Evolutionary conservation across 2,329 filamentous ascomycete species (phyloP), one percentile per base, ranked within the genome.

Genomic region (Phialophora macrospora): DNA sequence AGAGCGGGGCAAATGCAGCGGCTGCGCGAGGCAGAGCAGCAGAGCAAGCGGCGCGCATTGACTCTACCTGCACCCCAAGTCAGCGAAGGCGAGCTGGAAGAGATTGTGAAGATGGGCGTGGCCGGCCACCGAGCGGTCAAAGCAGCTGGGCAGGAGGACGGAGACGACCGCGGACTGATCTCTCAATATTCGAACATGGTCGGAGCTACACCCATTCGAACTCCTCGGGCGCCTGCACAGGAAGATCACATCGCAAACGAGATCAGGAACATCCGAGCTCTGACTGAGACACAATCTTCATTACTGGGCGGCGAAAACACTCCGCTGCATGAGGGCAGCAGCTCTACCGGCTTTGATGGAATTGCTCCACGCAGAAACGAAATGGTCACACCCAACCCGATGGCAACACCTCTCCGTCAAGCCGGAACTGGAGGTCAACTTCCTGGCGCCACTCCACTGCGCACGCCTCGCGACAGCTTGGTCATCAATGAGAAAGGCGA

Each of bases 101-200:
- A 97, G 71, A 98, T 99, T 74, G 92, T 99, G 70, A 99, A 99
- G 82, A 96, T 98, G 93, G 94, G 95, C 52, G 91, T 96, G 85
- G 87, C 93, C 66, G 95, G 94, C 44, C 93, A 97, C 74, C 88
- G 90, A 59, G 95, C 95, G 51, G 93, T 88, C 73, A 81, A 84
- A 68, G 83, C 91, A 76, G 92, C 91, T 4, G 86, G 87, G 52
- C 87, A 88, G 60, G 92, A 97, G 66, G 96, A 93, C 70, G 88
- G 92, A 74, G 88, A 91, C 60, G 96, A 93, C 0, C 87, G 90
- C 70, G 93, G 93, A 4, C 83, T 99, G 54, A 86, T 98, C 64
- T 92, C 92, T 70, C 91, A 93, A 72, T 99, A 99, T 77, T 87
- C 90, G 17, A 88, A 87, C 46, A 86, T 97, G 60, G 90, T 95